Evolutionary conservation across 2,329 filamentous ascomycete species (phyloP), one percentile per base, ranked within the genome.

Genomic region (Scedosporium boydii): DNA sequence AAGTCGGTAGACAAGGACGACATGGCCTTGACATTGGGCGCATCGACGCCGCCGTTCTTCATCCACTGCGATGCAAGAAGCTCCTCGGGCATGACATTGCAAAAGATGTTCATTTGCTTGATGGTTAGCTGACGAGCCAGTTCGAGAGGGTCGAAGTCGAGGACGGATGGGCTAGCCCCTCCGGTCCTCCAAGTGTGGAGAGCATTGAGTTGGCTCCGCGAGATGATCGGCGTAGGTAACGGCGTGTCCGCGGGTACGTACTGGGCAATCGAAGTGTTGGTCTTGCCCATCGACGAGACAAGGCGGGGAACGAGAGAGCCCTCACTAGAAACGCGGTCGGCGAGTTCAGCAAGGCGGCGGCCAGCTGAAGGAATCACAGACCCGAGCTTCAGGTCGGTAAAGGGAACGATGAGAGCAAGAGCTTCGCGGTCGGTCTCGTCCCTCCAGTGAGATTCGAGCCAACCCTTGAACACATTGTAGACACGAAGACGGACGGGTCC

Each of bases 381-480:
- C 59, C 80, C 80, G 6, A 99, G 80, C 66, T 88, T 88, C 57
- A 83, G 82, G 67, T 88, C 85, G 2, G 93, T 92, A 73, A 99
- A 99, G 1, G 85, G 80, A 41, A 88, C 80, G 65, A 99, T 96
- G 58, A 89, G 78, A 0, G 82, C 79, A 7, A 99, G 79, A 1
- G 93, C 91, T 12, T 85, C 82, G 61, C 85, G 84, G 71, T 99
- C 95, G 10, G 87, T 86, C 64, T 91, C 86, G 66, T 91, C 86
- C 58, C 89, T 86, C 93, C 95, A 99, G 74, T 99, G 92, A 6
- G 90, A 95, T 76, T 98, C 95, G 21, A 99, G 79, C 95, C 95
- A 99, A 51, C 90, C 90, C 75, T 99, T 99, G 81, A 99, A 91
- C 63, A 92, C 88, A 72, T 99, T 98, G 78, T 96, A 98, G 1